Evolutionary conservation across 345 rosid genomes (phyloP).

Genomic region (Brassica napus): Da-Ae NC_063442.1:18694001-18694500

Average conservation of each 20-base stretch:
- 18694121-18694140: neutral
- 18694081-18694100: neutral
- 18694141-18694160: slow-evolving; percentile 7
- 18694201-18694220: slow-evolving; percentile 23
- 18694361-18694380: slow-evolving; percentile 32
- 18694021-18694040: neutral
- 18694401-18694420: slow-evolving; percentile 41
- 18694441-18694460: slow-evolving; percentile 25
- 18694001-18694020: neutral
- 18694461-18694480: slow-evolving; percentile 40
- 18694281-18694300: slow-evolving; percentile 4
- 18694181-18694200: slow-evolving; percentile 32
- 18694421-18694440: slow-evolving; percentile 26
- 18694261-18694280: slow-evolving; percentile 16
- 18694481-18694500: slow-evolving; percentile 67
- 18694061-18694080: neutral
- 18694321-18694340: neutral
- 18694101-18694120: neutral
- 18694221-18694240: slow-evolving; percentile 9
- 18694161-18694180: slow-evolving; percentile 64
- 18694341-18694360: slow-evolving; percentile 17
- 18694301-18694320: neutral
- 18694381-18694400: slow-evolving; percentile 16
- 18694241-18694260: slow-evolving; percentile 17
- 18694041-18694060: neutral